Evolutionary conservation across 2,329 filamentous ascomycete species (phyloP).

Genomic region (Pseudopithomyces chartarum): DNA sequence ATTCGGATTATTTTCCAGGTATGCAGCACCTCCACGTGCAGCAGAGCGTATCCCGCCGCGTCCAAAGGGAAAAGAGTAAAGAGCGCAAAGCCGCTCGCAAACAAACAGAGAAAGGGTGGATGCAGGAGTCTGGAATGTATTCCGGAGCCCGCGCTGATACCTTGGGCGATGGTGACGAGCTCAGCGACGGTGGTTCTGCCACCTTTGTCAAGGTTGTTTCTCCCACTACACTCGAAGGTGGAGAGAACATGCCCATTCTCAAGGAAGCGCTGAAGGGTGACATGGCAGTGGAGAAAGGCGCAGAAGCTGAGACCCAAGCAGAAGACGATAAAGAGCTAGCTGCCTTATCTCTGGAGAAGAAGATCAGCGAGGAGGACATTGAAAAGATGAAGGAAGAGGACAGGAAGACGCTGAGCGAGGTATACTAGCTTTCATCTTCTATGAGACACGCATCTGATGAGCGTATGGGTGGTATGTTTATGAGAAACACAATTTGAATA

Average conservation of each 20-base stretch:
- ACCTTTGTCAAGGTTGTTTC: background rate
- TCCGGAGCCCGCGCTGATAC: constrained; percentile 50
- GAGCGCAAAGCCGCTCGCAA: constrained; percentile 42
- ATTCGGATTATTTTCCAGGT: constrained; percentile 49
- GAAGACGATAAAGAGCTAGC: constrained; percentile 19
- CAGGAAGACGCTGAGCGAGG: constrained; percentile 35
- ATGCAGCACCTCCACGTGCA: constrained; percentile 37
- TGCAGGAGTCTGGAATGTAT: constrained; percentile 55
- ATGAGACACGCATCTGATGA: background rate
- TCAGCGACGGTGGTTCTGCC: constrained; percentile 25
- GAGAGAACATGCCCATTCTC: constrained; percentile 30
- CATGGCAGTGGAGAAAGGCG: constrained; percentile 39
- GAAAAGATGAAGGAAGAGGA: constrained; percentile 38
- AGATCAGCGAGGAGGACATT: constrained; percentile 29
- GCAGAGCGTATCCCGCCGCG: constrained; percentile 19
- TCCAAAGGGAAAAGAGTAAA: constrained; percentile 36
- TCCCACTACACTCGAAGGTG: constrained; percentile 4
- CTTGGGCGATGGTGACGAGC: constrained; percentile 48
- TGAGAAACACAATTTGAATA: background rate
- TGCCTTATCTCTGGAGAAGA: constrained; percentile 14
- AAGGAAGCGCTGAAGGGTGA: constrained; percentile 40
- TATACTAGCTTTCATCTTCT: constrained; percentile 29
- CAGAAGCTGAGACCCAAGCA: constrained; percentile 28
- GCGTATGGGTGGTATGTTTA: background rate
- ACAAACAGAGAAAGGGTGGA: constrained; percentile 49